These are phyloP conservation scores for Sedum album DNA, from an alignment of 164 flowering plant species.

Conservation along the genomic window DNA sequence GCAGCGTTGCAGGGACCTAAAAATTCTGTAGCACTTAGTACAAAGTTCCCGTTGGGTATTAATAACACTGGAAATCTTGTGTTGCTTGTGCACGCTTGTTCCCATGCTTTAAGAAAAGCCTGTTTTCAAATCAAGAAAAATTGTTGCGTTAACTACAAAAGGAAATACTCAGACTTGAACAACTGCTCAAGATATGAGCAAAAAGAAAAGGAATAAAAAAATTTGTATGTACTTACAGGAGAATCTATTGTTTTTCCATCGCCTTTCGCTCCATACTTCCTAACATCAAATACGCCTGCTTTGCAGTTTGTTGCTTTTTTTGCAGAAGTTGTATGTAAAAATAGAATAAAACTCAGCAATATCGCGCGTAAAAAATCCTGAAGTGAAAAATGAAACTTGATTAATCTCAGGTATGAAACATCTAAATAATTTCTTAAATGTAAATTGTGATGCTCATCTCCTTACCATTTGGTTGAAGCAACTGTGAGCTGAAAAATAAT, in stretches of 20 bases:
- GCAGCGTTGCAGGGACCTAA: neutral
- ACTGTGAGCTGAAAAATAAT: too few species aligned
- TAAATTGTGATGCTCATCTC: too few species aligned
- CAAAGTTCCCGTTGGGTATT: neutral
- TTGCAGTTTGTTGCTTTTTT: neutral
- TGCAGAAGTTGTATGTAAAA: neutral
- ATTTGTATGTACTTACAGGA: neutral
- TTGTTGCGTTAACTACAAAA: neutral
- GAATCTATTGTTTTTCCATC: neutral
- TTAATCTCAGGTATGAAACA: too few species aligned
- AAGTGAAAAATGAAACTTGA: neutral
- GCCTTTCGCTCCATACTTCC: neutral
- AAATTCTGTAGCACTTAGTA: neutral
- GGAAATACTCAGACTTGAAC: neutral
- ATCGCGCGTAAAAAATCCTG: neutral
- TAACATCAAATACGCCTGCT: neutral
- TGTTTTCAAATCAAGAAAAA: neutral
- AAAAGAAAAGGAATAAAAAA: neutral
- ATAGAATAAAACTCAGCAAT: neutral
- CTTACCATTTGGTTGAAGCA: too few species aligned
- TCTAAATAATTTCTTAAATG: too few species aligned
- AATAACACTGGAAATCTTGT: neutral
- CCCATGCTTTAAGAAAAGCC: slow-evolving; percentile 3
- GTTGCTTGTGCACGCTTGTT: neutral
- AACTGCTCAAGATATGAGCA: neutral